Evolutionary conservation across 306 rosid species (phyloP).

Genomic region (Glycine tomentella): DNA sequence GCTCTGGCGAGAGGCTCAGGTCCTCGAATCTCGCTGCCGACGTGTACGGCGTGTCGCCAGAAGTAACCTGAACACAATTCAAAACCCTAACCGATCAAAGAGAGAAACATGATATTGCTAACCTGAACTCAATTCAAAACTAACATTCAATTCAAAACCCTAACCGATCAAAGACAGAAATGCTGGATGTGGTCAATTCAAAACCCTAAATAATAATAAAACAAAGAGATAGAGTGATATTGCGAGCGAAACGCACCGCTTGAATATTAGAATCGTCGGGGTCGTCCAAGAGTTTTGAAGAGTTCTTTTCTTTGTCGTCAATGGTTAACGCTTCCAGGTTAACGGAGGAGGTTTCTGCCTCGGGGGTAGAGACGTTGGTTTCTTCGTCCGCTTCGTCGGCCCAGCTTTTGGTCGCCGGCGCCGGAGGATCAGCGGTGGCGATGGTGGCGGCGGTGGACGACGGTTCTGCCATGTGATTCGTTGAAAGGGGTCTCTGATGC

Average conservation of each 20-base stretch:
- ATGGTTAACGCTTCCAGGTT: constrained; percentile 57
- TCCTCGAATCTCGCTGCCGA: constrained; percentile 84
- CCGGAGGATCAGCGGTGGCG: constrained; percentile 8
- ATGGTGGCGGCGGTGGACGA: constrained; percentile 20
- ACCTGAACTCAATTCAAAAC: neutral
- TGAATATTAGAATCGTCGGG: constrained; percentile 78
- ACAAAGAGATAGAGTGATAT: neutral
- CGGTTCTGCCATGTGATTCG: constrained; percentile 5
- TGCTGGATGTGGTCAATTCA: neutral
- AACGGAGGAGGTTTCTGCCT: constrained; percentile 40
- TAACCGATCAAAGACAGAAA: neutral
- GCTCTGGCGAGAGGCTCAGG: constrained; percentile 66
- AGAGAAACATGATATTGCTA: too few relatives aligned
- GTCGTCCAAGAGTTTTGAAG: constrained; percentile 65
- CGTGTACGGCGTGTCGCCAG: constrained; percentile 77
- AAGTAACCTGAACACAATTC: constrained; percentile 58
- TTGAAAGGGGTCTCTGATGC: too few relatives aligned
- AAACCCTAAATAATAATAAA: neutral
- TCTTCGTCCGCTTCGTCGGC: constrained; percentile 67
- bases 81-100: too few relatives aligned
- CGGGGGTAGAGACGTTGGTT: constrained; percentile 29
- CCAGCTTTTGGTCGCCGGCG: constrained; percentile 55
- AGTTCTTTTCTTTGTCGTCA: constrained; percentile 46
- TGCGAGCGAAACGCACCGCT: constrained; percentile 74
- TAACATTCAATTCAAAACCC: neutral